Evolutionary conservation across 495 filamentous ascomycete species (phyloP).

Genomic region (Penicillium desertorum): DNA sequence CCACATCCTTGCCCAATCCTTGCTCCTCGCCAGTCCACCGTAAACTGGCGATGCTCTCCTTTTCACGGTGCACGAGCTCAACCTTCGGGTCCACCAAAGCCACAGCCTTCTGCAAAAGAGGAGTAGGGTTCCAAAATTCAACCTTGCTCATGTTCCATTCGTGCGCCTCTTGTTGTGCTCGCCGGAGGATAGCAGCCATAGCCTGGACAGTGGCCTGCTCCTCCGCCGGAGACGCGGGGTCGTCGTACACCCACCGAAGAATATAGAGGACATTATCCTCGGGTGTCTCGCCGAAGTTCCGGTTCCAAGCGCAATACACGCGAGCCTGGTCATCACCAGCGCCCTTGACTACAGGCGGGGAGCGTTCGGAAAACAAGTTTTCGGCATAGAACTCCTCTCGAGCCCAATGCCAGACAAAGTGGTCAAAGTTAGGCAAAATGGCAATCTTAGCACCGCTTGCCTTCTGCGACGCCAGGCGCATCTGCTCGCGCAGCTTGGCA

Average conservation of each 20-base stretch:
- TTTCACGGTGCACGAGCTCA: slow-evolving; percentile 57
- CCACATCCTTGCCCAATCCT: slow-evolving; percentile 55
- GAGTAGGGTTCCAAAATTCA: slow-evolving; percentile 64
- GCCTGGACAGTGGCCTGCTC: slow-evolving; percentile 40
- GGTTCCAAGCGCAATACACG: slow-evolving; percentile 80
- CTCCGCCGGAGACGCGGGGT: slow-evolving; percentile 38
- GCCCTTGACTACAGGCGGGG: slow-evolving; percentile 61
- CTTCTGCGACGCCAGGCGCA: slow-evolving; percentile 34
- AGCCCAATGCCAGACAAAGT: slow-evolving; percentile 80
- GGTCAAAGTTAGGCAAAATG: slow-evolving; percentile 68
- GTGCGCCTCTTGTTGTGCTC: slow-evolving; percentile 56
- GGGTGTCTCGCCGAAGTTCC: slow-evolving; percentile 59
- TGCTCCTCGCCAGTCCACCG: slow-evolving; percentile 59
- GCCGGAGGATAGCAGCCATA: slow-evolving; percentile 51
- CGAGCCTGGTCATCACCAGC: slow-evolving; percentile 57
- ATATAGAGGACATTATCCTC: slow-evolving; percentile 73
- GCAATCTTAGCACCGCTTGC: slow-evolving; percentile 53
- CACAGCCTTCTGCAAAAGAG: slow-evolving; percentile 59
- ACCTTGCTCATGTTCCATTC: slow-evolving; percentile 60
- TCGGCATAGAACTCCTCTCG: slow-evolving; percentile 80
- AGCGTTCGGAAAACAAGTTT: slow-evolving; percentile 42
- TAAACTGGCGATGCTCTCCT: slow-evolving; percentile 62
- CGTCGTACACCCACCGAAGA: slow-evolving; percentile 73
- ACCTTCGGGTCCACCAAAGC: slow-evolving; percentile 48
- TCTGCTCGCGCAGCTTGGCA: slow-evolving; percentile 33